These are phyloP conservation scores for Stephania yunnanensis DNA, from an alignment of 164 flowering plant species.

Conservation along the genomic window DNA sequence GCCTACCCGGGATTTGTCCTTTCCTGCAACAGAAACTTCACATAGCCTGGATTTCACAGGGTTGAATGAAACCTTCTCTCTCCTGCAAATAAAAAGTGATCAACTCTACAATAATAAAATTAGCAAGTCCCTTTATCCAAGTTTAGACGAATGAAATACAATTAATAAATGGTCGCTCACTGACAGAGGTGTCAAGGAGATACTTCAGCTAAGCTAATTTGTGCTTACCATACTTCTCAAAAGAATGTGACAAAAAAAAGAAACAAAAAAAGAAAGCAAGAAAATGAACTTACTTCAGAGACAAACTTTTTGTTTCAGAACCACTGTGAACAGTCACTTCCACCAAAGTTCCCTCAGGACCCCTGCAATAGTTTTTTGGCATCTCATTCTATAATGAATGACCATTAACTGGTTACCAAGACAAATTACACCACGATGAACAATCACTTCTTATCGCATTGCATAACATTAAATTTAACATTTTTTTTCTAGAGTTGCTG, in stretches of 20 bases:
- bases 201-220: background rate
- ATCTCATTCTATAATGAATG: conserved; percentile 9
- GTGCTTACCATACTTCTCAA: background rate
- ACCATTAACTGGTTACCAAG: background rate
- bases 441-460: too few species aligned
- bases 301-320: conserved; percentile 47
- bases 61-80: conserved; percentile 76
- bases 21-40: conserved; percentile 51
- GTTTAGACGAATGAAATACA: background rate
- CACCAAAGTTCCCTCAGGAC: conserved; percentile 85
- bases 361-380: conserved; percentile 46
- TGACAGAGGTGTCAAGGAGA: background rate
- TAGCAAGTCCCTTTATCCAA: background rate
- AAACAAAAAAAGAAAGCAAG: background rate
- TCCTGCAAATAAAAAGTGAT: conserved; percentile 35
- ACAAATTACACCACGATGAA: background rate
- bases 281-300: conserved; percentile 51
- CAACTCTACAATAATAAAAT: background rate
- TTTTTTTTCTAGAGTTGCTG: too few species aligned
- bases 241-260: background rate
- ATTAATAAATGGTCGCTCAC: background rate
- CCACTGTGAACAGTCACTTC: conserved; percentile 66
- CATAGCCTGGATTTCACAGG: conserved; percentile 88
- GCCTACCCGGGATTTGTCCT: conserved; percentile 65
- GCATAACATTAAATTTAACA: too few species aligned